phyloP scores from a whole-genome alignment of 495 filamentous ascomycete species.

The Xylaria cubensis region DNA sequence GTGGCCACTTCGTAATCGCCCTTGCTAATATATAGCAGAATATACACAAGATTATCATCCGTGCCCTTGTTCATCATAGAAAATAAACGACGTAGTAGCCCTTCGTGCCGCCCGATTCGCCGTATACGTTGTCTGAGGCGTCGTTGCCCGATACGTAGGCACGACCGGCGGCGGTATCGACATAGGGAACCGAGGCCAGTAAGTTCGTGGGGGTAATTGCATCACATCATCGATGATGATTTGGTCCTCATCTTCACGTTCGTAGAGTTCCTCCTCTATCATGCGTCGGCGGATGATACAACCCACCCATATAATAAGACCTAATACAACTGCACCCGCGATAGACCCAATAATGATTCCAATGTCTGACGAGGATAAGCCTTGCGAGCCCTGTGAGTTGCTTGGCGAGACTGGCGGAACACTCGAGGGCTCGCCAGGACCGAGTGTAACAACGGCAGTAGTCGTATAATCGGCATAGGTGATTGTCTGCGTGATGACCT shows the following conservation, averaged over 20 bases:
- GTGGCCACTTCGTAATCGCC: not conserved
- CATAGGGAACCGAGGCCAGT: slow-evolving; percentile 34
- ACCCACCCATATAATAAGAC: slow-evolving; percentile 36
- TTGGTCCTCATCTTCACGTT: slow-evolving; percentile 18
- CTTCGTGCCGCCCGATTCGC: slow-evolving; percentile 17
- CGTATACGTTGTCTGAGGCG: slow-evolving; percentile 27
- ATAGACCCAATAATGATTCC: slow-evolving; percentile 38
- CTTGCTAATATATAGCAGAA: not conserved
- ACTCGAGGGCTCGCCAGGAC: slow-evolving; percentile 32
- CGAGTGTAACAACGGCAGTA: slow-evolving; percentile 39
- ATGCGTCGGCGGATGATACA: slow-evolving; percentile 33
- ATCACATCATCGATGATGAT: not conserved
- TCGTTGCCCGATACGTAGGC: slow-evolving; percentile 30
- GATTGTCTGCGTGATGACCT: slow-evolving; percentile 39
- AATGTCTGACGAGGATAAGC: slow-evolving; percentile 30
- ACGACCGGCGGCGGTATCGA: slow-evolving; percentile 35
- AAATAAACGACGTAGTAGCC: slow-evolving; percentile 4
- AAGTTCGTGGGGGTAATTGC: slow-evolving; percentile 24
- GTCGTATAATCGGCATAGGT: slow-evolving; percentile 37
- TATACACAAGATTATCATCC: not conserved
- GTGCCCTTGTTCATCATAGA: not conserved
- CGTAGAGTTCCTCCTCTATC: slow-evolving; percentile 26
- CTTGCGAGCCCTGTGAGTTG: slow-evolving; percentile 31
- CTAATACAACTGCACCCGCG: slow-evolving; percentile 34
- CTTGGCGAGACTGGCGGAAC: slow-evolving; percentile 25